Evolutionary conservation across 1,139 yeast genomes (phyloP).

Genomic region (Arxiozyma slooffiae): DNA sequence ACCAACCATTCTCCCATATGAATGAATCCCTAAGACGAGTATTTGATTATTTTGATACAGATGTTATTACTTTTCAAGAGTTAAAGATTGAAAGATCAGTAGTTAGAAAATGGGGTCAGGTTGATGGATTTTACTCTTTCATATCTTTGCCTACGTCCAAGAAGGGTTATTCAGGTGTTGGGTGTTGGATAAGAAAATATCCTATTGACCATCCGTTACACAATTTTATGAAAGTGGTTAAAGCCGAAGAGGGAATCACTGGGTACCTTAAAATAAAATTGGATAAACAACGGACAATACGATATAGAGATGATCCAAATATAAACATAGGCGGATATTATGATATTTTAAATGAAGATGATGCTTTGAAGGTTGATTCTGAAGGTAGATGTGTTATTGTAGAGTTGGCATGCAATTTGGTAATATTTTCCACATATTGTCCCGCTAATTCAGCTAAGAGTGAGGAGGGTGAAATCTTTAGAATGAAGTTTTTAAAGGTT

Average conservation of each 20-base stretch:
- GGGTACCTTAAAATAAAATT: slow-evolving; percentile 44
- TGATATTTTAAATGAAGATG: slow-evolving; percentile 29
- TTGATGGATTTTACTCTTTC: slow-evolving; percentile 52
- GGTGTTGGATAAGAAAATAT: slow-evolving; percentile 60
- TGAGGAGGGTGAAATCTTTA: slow-evolving; percentile 57
- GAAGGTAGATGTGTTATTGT: slow-evolving; percentile 77
- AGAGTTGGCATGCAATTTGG: slow-evolving; percentile 55
- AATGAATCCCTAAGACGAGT: slow-evolving; percentile 39
- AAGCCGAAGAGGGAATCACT: slow-evolving; percentile 87
- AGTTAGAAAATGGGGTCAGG: slow-evolving; percentile 40
- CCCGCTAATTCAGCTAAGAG: slow-evolving; percentile 78
- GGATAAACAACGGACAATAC: slow-evolving; percentile 7
- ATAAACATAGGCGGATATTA: slow-evolving; percentile 70
- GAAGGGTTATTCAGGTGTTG: slow-evolving; percentile 90
- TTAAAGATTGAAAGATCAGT: slow-evolving; percentile 50
- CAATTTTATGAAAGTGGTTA: slow-evolving; percentile 41
- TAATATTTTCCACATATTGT: slow-evolving; percentile 72
- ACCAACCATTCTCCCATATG: slow-evolving; percentile 68
- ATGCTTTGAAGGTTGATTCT: slow-evolving; percentile 49
- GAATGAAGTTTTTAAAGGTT: slow-evolving; percentile 48
- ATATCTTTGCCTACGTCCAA: slow-evolving; percentile 56
- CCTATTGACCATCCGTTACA: slow-evolving; percentile 34
- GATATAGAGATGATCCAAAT: slow-evolving; percentile 18
- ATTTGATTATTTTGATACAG: slow-evolving; percentile 54
- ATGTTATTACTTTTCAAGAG: slow-evolving; percentile 77